A percentile compares a stretch with the other conserved stretches of the same genome.
Conservation (phyloP, 805 yeast species). For the Starmerella khaoyaiensis region DNA sequence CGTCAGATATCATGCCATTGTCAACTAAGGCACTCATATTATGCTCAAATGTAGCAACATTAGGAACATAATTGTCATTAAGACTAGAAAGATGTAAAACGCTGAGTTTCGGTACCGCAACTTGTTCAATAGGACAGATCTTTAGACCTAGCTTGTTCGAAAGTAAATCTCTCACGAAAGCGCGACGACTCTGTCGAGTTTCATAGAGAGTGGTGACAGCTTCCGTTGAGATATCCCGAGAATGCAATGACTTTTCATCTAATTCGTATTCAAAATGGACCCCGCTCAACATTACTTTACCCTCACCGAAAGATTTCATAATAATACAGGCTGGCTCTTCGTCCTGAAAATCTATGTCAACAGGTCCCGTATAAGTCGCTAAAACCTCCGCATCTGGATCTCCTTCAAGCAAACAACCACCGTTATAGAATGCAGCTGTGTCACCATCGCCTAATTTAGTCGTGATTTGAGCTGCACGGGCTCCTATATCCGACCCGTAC, state of each 20-base stretch:
- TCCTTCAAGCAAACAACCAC: slow-evolving; percentile 78
- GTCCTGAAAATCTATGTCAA: slow-evolving; percentile 38
- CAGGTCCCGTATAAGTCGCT: slow-evolving; percentile 48
- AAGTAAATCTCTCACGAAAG: slow-evolving; percentile 47
- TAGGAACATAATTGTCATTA: neutral
- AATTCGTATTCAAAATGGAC: slow-evolving; percentile 70
- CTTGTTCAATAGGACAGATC: slow-evolving; percentile 41
- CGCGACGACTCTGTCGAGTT: slow-evolving; percentile 37
- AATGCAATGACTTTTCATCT: slow-evolving; percentile 37
- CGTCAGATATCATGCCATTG: slow-evolving; percentile 35
- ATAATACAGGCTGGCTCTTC: slow-evolving; percentile 53
- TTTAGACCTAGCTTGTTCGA: slow-evolving; percentile 45
- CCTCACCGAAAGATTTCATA: slow-evolving; percentile 53
- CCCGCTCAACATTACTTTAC: slow-evolving; percentile 66
- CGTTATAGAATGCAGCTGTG: slow-evolving; percentile 50
- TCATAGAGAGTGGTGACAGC: slow-evolving; percentile 34
- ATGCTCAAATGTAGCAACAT: slow-evolving; percentile 11
- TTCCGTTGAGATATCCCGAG: slow-evolving; percentile 24
- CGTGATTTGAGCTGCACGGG: slow-evolving; percentile 39
- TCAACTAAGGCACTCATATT: slow-evolving; percentile 28
- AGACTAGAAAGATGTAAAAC: slow-evolving; percentile 27
- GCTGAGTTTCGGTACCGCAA: slow-evolving; percentile 58
- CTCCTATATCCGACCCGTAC: slow-evolving; percentile 66
- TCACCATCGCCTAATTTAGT: slow-evolving; percentile 1
- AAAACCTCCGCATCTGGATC: slow-evolving; percentile 50